Conservation (phyloP, 192 early-diverging fungal genomes). For the Allomyces arbusculus region DNA sequence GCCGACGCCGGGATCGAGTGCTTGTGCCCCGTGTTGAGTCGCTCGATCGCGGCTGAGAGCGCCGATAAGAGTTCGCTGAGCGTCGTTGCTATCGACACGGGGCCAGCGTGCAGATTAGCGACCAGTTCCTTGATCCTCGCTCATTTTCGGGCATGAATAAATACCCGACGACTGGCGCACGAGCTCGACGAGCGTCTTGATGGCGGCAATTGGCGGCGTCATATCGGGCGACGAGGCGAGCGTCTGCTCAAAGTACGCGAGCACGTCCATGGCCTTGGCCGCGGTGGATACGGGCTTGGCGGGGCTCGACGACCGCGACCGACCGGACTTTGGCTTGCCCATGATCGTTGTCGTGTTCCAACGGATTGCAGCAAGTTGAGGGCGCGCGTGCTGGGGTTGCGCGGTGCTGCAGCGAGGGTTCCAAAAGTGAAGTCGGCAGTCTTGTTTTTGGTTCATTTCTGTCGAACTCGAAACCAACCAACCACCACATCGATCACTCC, state of each 20-base stretch:
- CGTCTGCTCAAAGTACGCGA: constrained; percentile 13
- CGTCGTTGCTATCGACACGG: constrained; percentile 42
- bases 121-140: constrained; percentile 15
- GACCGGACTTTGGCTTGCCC: constrained; percentile 3
- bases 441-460: constrained; percentile 1
- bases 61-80: constrained; percentile 73
- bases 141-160: constrained; percentile 15
- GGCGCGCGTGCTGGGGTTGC: too few species aligned
- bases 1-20: constrained; percentile 66
- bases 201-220: constrained; percentile 54
- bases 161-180: constrained; percentile 9
- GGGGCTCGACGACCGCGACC: background rate
- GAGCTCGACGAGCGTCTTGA: constrained; percentile 45
- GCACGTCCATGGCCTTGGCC: constrained; percentile 12
- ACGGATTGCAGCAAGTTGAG: background rate
- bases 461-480: background rate
- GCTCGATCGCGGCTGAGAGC: constrained; percentile 38
- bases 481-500: background rate
- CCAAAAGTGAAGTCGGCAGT: background rate
- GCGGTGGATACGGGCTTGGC: background rate
- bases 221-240: constrained; percentile 26
- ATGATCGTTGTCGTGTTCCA: background rate
- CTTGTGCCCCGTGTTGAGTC: constrained; percentile 42
- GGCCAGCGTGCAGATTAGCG: background rate
- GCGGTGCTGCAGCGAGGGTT: too few species aligned